Base-by-base conservation (phyloP, 139 green algal species). In the Ostreobium quekettii region DNA sequence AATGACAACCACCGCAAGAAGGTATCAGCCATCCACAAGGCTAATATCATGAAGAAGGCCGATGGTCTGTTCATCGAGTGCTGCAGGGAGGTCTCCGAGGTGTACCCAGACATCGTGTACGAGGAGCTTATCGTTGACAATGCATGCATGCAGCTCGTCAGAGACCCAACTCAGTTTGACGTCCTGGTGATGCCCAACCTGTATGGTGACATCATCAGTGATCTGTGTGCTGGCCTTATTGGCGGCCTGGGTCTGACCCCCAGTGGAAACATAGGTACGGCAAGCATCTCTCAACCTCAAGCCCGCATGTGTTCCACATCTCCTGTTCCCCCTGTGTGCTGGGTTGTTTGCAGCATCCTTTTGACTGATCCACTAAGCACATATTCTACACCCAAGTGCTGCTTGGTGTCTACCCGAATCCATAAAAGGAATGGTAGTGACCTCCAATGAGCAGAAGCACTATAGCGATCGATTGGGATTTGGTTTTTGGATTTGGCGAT, bases 31-130 rank as follows among this genome's bases (percentile, higher is more conserved):
- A 78, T 93, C 58, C 86, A 93, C 79, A 93, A 91, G 73, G 85
- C 85, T 58, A 97, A 97, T 82, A 98, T 98, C 85, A 97, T 97
- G 92, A 97, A 97, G 82, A 90, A 93, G 77, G 79, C 88, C 2
- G 92, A 98, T 68, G 91, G 92, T 7, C 82, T 97, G 19, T 97
- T 97, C 80, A 86, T 96, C 33, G 83, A 93, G 73, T 96, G 90
- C 82, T 65, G 58, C n/a, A 32, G 58, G 6, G 26, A 76, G 61
- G 76, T 87, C 36, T 61, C 80, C 24, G 82, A 91, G 70, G 80
- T 77, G 47, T 96, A 93, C 78, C 88, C 90, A 1, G 72, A 96
- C 63, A 96, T 97, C 64, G 63, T 89, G 76, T 97, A 97, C 71
- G 78, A 96, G 3, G 92, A 97, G 80, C 69, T 95, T 59, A 97